phyloP scores from a whole-genome alignment of 805 yeast species.

The Vanderwaltozyma yarrowii region DNA sequence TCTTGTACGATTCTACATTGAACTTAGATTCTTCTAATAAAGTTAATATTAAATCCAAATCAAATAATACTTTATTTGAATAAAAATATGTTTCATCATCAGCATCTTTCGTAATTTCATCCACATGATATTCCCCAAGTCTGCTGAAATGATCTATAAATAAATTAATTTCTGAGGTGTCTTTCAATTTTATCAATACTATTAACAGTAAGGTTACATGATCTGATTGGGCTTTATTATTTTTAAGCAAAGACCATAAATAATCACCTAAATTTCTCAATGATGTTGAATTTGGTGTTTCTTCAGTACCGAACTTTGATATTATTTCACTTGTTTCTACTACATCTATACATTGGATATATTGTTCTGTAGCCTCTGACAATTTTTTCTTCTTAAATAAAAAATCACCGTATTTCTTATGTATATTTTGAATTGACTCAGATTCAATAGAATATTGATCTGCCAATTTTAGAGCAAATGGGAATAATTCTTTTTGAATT shows the following conservation, averaged over 20 bases:
- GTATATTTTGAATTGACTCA: slow-evolving; percentile 28
- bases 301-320: slow-evolving; percentile 65
- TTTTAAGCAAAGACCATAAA: slow-evolving; percentile 47
- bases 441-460: slow-evolving; percentile 23
- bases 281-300: slow-evolving; percentile 13
- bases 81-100: slow-evolving; percentile 31
- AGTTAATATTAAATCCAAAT: slow-evolving; percentile 54
- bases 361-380: slow-evolving; percentile 66
- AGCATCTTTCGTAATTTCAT: slow-evolving; percentile 25
- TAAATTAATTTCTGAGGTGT: slow-evolving; percentile 41
- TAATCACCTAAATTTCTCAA: slow-evolving; percentile 51
- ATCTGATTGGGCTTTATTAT: slow-evolving; percentile 54
- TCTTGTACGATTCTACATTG: slow-evolving; percentile 50
- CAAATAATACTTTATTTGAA: slow-evolving; percentile 35
- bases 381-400: slow-evolving; percentile 56
- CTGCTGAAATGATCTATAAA: slow-evolving; percentile 40
- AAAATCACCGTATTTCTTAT: slow-evolving; percentile 59
- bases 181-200: slow-evolving; percentile 68
- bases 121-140: slow-evolving; percentile 15
- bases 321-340: slow-evolving; percentile 69
- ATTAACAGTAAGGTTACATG: slow-evolving; percentile 74
- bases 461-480: slow-evolving; percentile 66
- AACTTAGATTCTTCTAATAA: slow-evolving; percentile 67
- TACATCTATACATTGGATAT: slow-evolving; percentile 43
- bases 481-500: slow-evolving; percentile 57